phyloP scores from a whole-genome alignment of 192 early-diverging fungal genomes.

The Backusella mclennaniae region DNA sequence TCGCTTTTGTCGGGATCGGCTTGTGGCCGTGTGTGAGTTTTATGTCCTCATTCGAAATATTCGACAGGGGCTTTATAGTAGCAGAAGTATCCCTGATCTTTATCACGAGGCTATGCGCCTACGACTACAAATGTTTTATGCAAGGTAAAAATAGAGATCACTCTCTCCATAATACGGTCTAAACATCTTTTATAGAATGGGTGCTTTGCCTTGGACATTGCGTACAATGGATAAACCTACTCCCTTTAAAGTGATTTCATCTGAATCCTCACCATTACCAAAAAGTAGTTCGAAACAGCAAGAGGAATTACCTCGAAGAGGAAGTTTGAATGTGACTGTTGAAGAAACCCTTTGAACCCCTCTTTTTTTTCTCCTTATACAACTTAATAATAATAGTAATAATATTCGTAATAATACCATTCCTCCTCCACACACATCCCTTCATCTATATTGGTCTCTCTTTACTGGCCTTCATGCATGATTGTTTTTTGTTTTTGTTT shows the following conservation, averaged over 20 bases:
- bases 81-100: slow-evolving; percentile 71
- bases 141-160: slow-evolving; percentile 23
- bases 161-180: too few species aligned
- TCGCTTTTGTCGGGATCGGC: slow-evolving; percentile 85
- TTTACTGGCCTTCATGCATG: not conserved
- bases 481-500: too few species aligned
- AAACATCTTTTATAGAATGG: slow-evolving; percentile 17
- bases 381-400: not conserved
- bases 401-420: not conserved
- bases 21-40: slow-evolving; percentile 93
- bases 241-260: not conserved
- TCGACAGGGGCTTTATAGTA: slow-evolving; percentile 81
- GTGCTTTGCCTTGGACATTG: slow-evolving; percentile 27
- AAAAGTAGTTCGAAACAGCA: slow-evolving; percentile 3
- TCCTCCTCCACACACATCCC: too few species aligned
- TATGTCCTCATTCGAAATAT: slow-evolving; percentile 92
- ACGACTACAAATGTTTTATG: slow-evolving; percentile 94
- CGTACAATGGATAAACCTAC: not conserved
- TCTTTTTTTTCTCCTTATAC: not conserved
- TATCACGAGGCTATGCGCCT: slow-evolving; percentile 86
- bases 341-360: not conserved
- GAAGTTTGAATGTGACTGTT: slow-evolving; percentile 3
- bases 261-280: slow-evolving; percentile 13
- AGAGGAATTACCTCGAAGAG: slow-evolving; percentile 7
- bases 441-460: not conserved